phyloP scores from a whole-genome alignment of 164 flowering plant genomes.

The Warburgia ugandensis region DNA sequence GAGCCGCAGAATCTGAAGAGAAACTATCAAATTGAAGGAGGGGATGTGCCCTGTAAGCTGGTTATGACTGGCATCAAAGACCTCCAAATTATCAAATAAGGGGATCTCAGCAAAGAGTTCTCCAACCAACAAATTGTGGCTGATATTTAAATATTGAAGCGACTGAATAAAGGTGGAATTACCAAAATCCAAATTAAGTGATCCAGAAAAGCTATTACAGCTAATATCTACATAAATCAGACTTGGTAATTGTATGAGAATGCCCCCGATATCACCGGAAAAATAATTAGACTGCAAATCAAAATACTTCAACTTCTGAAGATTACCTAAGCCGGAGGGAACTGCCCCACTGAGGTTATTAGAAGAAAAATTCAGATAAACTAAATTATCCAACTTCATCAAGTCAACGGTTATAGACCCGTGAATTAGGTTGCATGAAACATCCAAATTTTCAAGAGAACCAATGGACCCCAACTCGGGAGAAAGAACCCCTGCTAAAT shows the following conservation, averaged over 20 bases:
- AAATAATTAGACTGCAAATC: conserved; percentile 50
- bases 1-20: conserved; percentile 50
- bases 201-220: conserved; percentile 44
- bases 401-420: conserved; percentile 37
- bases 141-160: conserved; percentile 46
- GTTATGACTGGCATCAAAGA: conserved; percentile 65
- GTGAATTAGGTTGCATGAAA: conserved; percentile 41
- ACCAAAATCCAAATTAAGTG: conserved; percentile 38
- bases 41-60: conserved; percentile 45
- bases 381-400: conserved; percentile 29
- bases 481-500: conserved; percentile 33
- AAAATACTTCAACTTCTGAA: conserved; percentile 35
- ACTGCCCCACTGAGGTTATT: conserved; percentile 41
- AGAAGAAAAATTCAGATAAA: conserved; percentile 41
- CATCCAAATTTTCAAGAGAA: conserved; percentile 45
- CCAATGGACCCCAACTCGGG: conserved; percentile 23
- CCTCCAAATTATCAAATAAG: conserved; percentile 55
- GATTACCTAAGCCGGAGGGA: conserved; percentile 32
- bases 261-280: conserved; percentile 37
- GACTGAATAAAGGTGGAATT: conserved; percentile 38
- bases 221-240: conserved; percentile 53
- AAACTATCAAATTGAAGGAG: conserved; percentile 45
- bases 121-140: conserved; percentile 51
- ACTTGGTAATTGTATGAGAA: conserved; percentile 33
- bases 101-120: conserved; percentile 63